Percentiles rank a stretch among this genome's conserved stretches.
phyloP scores from a whole-genome alignment of 2,329 filamentous ascomycete genomes.

The Arthrinium phaeospermum region DNA sequence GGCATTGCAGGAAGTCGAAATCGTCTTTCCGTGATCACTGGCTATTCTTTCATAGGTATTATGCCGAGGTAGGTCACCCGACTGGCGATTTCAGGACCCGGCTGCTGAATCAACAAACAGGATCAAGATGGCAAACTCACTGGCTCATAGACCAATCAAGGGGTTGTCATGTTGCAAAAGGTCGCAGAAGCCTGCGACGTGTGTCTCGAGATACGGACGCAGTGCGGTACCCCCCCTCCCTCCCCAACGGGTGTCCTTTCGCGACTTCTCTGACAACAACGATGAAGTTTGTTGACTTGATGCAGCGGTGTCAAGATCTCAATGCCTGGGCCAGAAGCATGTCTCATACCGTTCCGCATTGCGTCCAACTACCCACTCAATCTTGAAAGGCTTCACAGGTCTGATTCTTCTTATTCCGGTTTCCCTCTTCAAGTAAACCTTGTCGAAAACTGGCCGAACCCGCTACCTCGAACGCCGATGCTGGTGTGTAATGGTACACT shows the following conservation, averaged over 20 bases:
- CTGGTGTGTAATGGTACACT: background rate
- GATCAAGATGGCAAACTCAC: background rate
- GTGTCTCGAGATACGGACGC: background rate
- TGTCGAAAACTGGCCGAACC: background rate
- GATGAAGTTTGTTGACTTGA: background rate
- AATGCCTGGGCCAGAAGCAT: background rate
- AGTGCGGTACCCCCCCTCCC: background rate
- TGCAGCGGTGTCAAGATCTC: background rate
- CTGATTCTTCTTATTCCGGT: background rate
- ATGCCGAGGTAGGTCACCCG: background rate
- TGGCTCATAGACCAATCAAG: background rate
- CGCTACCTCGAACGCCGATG: background rate
- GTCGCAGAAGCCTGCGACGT: background rate
- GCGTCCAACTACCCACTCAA: background rate
- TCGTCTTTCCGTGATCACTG: background rate
- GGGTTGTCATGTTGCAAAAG: background rate
- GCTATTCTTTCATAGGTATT: background rate
- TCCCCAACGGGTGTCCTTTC: background rate
- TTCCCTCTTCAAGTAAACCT: background rate
- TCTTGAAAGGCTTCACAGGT: background rate
- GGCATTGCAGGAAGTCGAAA: background rate
- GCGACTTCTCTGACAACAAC: background rate
- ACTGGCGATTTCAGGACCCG: background rate
- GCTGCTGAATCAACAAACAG: background rate
- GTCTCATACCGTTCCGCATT: background rate